phyloP scores from a whole-genome alignment of 371 early-diverging fungal genomes.

The Chytridium lagenaria region DNA sequence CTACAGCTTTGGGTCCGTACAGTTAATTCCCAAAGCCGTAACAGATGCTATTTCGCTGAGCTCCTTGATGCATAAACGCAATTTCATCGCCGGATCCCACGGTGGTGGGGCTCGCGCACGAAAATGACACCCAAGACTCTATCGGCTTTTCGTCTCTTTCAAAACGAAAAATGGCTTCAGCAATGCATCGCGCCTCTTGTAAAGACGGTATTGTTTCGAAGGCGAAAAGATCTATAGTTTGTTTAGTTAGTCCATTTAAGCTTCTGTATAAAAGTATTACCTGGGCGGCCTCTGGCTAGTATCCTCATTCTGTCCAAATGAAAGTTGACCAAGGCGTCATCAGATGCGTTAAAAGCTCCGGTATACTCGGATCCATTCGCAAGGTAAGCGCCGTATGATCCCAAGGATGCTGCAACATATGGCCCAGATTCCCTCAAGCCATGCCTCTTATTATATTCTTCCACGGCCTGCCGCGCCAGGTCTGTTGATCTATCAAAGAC shows the following conservation, averaged over 20 bases:
- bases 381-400: constrained; percentile 66
- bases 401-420: constrained; percentile 61
- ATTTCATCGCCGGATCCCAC: constrained; percentile 29
- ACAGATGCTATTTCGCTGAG: constrained; percentile 39
- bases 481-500: constrained; percentile 20
- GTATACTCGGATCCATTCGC: constrained; percentile 69
- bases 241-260: neutral
- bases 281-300: constrained; percentile 37
- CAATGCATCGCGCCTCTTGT: constrained; percentile 59
- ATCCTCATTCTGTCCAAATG: constrained; percentile 53
- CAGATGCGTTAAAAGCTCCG: constrained; percentile 55
- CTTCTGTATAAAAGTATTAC: neutral
- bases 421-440: neutral
- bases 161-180: constrained; percentile 16
- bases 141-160: constrained; percentile 18
- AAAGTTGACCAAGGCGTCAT: constrained; percentile 51
- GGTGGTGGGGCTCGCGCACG: constrained; percentile 6
- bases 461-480: constrained; percentile 15
- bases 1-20: constrained; percentile 58
- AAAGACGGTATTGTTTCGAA: constrained; percentile 69
- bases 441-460: neutral
- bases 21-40: constrained; percentile 64
- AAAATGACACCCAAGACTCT: constrained; percentile 46
- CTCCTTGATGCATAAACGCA: constrained; percentile 3
- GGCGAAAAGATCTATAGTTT: constrained; percentile 56